Base-by-base conservation (phyloP, 2,329 filamentous ascomycete species). In the Phoma sp. region DNA sequence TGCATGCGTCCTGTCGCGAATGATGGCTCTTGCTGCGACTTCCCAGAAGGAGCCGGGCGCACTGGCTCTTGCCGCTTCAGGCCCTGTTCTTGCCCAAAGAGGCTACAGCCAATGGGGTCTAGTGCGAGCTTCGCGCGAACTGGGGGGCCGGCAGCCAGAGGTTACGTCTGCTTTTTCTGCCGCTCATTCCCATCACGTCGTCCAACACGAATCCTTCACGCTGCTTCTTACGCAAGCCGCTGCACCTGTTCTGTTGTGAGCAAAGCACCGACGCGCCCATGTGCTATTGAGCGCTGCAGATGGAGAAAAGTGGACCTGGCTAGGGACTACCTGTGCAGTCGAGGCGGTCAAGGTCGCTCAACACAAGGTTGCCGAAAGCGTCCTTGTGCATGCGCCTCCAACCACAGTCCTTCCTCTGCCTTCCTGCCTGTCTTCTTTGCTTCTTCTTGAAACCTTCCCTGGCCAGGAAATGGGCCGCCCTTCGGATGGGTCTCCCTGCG, bases 331-430 rank as follows among this genome's bases (percentile, higher is more conserved):
- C 27, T 29, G 27, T 9, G 62, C 65, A 57, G 61, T 63, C 59
- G 60, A 45, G 58, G 65, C 67, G 57, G 67, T 61, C 58, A 59
- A 52, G 54, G 27, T 52, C 52, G 52, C 57, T 56, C 62, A 62
- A 64, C 68, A 66, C 48, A 33, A 43, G n/a, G 22, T 47, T 53
- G 48, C 69, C 70, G 43, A 64, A 73, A 68, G 33, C 62, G 64
- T 60, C 67, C 55, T 42, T 57, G 10, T 72, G 70, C 70, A 73
- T 64, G 54, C 65, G 69, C 68, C 69, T 39, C 59, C 55, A 55
- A 42, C 54, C 65, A 62, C 64, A 58, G 61, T 65, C 64, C 60
- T 55, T 59, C 59, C 59, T 60, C 58, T 61, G 40, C 58, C 38
- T 48, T 50, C 47, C 35, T 55, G 53, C 58, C 47, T 56, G 55